Base-by-base conservation (phyloP, 1,284 basidiomycete genomes). In the Fistulinella cinereoalba region DNA sequence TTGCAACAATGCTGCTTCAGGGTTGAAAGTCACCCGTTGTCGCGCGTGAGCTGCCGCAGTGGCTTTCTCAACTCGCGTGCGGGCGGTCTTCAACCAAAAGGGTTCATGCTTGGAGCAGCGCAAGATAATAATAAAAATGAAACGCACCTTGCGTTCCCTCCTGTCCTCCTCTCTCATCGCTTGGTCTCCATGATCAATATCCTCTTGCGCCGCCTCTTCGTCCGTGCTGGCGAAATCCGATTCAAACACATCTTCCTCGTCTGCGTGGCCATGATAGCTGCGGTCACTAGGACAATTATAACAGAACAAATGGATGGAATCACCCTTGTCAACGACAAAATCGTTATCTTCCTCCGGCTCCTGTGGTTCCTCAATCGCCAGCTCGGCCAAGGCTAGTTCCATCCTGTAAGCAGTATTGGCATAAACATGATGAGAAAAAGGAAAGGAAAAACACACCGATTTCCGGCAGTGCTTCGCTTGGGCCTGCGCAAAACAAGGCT, bases 201-300 rank as follows among this genome's bases (percentile, higher is more conserved):
- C 77, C 23, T 77, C 77, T 41, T 77, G 74, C 1, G 59, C 69
- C 25, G 73, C 79, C 53, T 88, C 88, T 47, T 87, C 84, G 44
- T 89, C 88, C 1, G 87, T 91, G 51, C 85, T 88, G 50, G 81
- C 83, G 56, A 92, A 92, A 61, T 92, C 89, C 13, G 83, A 87
- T 51, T 77, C 87, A 52, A 88, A 88, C 9, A 83, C 63, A 57
- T 91, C 88, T 50, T 86, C 80, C 62, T 92, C 88, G 42, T 85
- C 88, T 88, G 53, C 24, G 29, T 4, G 19, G 18, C 25, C 13
- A 9, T 32, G n/a, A 22, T 25, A 32, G 7, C 10, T 15, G 38
- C n/a, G 24, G 7, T 5, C 19, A 15, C 8, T 41, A 33, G 5
- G 42, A 36, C 7, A 6, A 33, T 37, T 13, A 8, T 4, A 37